phyloP scores from a whole-genome alignment of 2,329 filamentous ascomycete genomes.

The Cladorrhinum sp. region DNA sequence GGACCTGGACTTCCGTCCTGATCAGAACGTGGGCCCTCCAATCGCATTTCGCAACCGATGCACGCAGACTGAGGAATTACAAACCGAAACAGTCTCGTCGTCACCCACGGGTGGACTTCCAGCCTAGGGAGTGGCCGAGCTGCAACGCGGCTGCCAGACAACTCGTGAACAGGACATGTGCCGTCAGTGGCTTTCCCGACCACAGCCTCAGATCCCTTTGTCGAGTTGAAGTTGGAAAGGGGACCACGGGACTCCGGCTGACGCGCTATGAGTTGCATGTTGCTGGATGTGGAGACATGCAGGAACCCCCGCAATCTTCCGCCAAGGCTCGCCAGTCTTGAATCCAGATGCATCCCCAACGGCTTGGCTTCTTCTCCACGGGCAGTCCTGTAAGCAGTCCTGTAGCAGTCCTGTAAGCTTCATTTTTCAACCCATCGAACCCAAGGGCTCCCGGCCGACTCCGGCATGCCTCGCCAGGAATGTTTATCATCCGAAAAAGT shows the following conservation, averaged over 20 bases:
- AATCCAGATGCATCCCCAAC: not conserved
- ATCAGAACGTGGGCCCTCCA: not conserved
- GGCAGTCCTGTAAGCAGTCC: not conserved
- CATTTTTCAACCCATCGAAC: not conserved
- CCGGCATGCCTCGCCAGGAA: not conserved
- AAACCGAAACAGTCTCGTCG: conserved; percentile 1
- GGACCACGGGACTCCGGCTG: not conserved
- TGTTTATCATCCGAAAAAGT: conserved; percentile 3
- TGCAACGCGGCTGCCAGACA: not conserved
- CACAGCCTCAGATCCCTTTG: not conserved
- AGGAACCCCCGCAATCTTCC: not conserved
- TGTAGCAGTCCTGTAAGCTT: not conserved
- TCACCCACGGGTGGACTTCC: not conserved
- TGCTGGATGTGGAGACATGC: not conserved
- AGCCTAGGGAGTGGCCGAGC: not conserved
- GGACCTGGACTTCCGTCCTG: not conserved
- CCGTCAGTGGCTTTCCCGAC: conserved; percentile 8
- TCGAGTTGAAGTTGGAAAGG: not conserved
- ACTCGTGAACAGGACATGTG: conserved; percentile 1
- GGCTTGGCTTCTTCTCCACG: not conserved
- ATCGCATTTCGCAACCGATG: not conserved
- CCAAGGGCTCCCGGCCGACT: not conserved
- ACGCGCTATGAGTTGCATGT: not conserved
- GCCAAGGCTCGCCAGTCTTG: not conserved
- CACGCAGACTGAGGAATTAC: not conserved